phyloP scores from a whole-genome alignment of 2,329 filamentous ascomycete genomes.

The Cercospora sp. region DNA sequence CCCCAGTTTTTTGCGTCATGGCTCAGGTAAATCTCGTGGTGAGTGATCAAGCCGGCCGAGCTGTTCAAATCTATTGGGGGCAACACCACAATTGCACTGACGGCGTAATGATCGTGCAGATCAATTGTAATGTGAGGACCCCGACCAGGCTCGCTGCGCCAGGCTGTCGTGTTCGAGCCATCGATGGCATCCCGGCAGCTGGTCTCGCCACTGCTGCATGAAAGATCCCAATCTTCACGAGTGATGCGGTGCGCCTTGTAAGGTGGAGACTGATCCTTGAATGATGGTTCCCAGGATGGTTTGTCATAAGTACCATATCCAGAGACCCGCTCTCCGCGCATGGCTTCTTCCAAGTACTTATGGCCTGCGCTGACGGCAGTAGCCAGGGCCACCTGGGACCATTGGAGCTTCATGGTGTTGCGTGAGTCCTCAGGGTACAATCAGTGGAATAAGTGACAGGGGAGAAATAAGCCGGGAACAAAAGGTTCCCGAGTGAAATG shows the following conservation, averaged over 20 bases:
- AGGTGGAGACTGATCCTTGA: slow-evolving; percentile 11
- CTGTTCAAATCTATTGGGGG: slow-evolving; percentile 9
- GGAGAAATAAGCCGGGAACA: slow-evolving; percentile 5
- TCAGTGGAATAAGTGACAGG: slow-evolving; percentile 4
- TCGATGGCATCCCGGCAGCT: slow-evolving; percentile 11
- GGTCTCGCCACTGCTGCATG: slow-evolving; percentile 13
- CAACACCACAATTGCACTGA: slow-evolving; percentile 10
- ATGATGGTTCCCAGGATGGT: slow-evolving; percentile 9
- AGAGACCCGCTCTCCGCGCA: slow-evolving; percentile 13
- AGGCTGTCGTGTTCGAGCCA: slow-evolving; percentile 9
- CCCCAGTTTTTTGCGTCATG: slow-evolving; percentile 9
- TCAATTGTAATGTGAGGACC: slow-evolving; percentile 10
- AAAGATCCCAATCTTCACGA: slow-evolving; percentile 11
- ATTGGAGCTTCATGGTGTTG: slow-evolving; percentile 12
- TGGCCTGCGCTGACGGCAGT: slow-evolving; percentile 12
- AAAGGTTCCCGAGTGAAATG: slow-evolving; percentile 12
- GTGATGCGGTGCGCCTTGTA: slow-evolving; percentile 12
- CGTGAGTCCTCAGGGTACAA: slow-evolving; percentile 3
- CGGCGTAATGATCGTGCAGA: slow-evolving; percentile 9
- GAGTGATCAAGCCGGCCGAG: slow-evolving; percentile 13
- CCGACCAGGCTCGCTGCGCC: slow-evolving; percentile 11
- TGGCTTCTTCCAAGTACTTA: slow-evolving; percentile 13
- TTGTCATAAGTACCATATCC: slow-evolving; percentile 14
- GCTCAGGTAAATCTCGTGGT: slow-evolving; percentile 11
- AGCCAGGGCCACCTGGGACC: slow-evolving; percentile 8